phyloP scores from a whole-genome alignment of 129 eudicot species.

The Arctium minus region DNA sequence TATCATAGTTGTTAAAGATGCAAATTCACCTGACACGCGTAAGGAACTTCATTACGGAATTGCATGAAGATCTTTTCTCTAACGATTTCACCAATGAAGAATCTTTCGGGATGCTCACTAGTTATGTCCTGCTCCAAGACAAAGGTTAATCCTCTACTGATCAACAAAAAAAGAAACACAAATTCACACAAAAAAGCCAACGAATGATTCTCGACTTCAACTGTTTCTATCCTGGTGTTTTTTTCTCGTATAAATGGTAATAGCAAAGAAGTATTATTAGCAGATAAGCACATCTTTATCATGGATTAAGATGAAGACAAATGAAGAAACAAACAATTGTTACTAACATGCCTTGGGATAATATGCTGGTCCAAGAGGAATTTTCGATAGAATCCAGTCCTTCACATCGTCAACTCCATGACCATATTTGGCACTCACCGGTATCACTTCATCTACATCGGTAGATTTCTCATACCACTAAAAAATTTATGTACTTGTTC shows the following conservation, averaged over 20 bases:
- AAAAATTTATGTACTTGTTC: slow-evolving; percentile 15
- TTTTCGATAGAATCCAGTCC: slow-evolving; percentile 96
- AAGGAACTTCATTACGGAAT: slow-evolving; percentile 96
- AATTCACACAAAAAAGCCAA: no score
- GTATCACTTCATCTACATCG: slow-evolving; percentile 94
- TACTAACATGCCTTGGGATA: slow-evolving; percentile 73
- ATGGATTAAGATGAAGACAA: not conserved
- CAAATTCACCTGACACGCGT: slow-evolving; percentile 83
- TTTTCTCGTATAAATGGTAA: not conserved
- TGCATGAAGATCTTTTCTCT: slow-evolving; percentile 98
- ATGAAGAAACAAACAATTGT: not conserved
- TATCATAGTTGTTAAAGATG: slow-evolving; percentile 1
- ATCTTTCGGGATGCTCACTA: slow-evolving; percentile 98
- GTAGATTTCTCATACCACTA: slow-evolving; percentile 96
- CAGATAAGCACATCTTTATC: slow-evolving; percentile 2
- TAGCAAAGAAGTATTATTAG: not conserved
- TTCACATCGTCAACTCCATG: slow-evolving; percentile 96
- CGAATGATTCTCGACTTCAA: no score
- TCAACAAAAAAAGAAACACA: not conserved
- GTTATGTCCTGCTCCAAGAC: slow-evolving; percentile 62
- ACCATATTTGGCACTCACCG: slow-evolving; percentile 98
- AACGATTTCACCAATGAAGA: slow-evolving; percentile 86
- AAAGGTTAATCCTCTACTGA: not conserved
- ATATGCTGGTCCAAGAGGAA: slow-evolving; percentile 88
- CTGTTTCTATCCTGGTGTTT: not conserved